phyloP scores from a whole-genome alignment of 2,329 filamentous ascomycete species.

The Stagonosporopsis chrysanthemi region DNA sequence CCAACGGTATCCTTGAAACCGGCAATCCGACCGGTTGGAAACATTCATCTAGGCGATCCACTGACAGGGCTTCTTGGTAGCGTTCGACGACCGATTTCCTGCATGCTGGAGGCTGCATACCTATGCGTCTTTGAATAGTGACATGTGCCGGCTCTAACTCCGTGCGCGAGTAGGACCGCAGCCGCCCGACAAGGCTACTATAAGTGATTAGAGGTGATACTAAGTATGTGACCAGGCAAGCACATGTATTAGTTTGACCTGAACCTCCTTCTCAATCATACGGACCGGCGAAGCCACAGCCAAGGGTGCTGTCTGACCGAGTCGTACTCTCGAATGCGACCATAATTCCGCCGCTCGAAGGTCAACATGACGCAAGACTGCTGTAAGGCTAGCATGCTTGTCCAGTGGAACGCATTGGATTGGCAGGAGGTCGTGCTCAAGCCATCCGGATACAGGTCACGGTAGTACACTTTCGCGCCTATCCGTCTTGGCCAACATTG shows the following conservation, averaged over 20 bases:
- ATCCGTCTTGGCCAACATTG: constrained; percentile 27
- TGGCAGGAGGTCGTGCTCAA: constrained; percentile 2
- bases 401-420: constrained; percentile 6
- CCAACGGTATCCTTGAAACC: not conserved
- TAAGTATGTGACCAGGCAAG: constrained; percentile 3
- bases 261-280: constrained; percentile 2
- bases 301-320: constrained; percentile 5
- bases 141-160: not conserved
- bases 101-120: constrained; percentile 3
- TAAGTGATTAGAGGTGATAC: constrained; percentile 2
- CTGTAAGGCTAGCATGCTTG: constrained; percentile 1
- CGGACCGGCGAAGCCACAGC: not conserved
- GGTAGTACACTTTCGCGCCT: constrained; percentile 18
- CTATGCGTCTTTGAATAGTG: constrained; percentile 3
- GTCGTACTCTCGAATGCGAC: not conserved
- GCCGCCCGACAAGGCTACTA: constrained; percentile 12
- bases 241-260: constrained; percentile 1
- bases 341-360: constrained; percentile 5
- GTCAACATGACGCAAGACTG: constrained; percentile 9
- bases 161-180: not conserved
- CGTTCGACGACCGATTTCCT: constrained; percentile 1
- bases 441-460: constrained; percentile 7
- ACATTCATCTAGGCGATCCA: not conserved
- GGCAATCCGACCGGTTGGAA: constrained; percentile 1
- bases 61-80: constrained; percentile 6